Evolutionary conservation across 352 stramenopile species (phyloP).

Genomic region (Phytophthora ramorum): DNA sequence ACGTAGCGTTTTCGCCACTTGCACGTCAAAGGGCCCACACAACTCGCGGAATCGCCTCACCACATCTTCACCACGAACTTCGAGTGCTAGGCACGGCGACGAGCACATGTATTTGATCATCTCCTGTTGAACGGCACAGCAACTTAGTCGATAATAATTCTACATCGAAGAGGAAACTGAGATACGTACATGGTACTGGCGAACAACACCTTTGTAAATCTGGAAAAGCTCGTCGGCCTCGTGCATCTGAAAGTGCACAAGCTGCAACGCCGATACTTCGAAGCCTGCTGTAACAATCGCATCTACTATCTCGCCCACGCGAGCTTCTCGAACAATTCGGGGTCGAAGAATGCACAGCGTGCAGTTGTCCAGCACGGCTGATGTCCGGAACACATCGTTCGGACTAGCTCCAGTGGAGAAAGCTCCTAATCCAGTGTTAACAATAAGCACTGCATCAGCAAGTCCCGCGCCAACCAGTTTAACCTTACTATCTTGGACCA

Average conservation of each 20-base stretch:
- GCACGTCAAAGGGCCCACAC: conserved; percentile 89
- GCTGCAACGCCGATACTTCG: conserved; percentile 90
- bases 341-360: conserved; percentile 68
- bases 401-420: conserved; percentile 11
- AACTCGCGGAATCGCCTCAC: conserved; percentile 84
- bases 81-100: conserved; percentile 87
- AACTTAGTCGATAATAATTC: conserved; percentile 2
- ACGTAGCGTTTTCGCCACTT: conserved; percentile 89
- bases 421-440: conserved; percentile 31
- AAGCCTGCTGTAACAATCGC: conserved; percentile 84
- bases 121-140: conserved; percentile 42
- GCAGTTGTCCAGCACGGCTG: conserved; percentile 72
- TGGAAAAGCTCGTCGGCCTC: conserved; percentile 92
- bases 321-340: conserved; percentile 63
- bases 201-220: conserved; percentile 82
- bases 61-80: conserved; percentile 87
- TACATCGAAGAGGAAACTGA: background rate
- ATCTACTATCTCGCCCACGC: conserved; percentile 80
- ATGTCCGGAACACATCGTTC: conserved; percentile 37
- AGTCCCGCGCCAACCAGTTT: conserved; percentile 14
- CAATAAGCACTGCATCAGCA: conserved; percentile 31
- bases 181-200: conserved; percentile 70
- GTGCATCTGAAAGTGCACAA: conserved; percentile 81
- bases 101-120: conserved; percentile 93
- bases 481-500: conserved; percentile 9